A percentile compares a stretch with the other conserved stretches of the same genome.
Evolutionary conservation across 768 basidiomycete genomes (phyloP).

Genomic region (Sutorius australiensis): DNA sequence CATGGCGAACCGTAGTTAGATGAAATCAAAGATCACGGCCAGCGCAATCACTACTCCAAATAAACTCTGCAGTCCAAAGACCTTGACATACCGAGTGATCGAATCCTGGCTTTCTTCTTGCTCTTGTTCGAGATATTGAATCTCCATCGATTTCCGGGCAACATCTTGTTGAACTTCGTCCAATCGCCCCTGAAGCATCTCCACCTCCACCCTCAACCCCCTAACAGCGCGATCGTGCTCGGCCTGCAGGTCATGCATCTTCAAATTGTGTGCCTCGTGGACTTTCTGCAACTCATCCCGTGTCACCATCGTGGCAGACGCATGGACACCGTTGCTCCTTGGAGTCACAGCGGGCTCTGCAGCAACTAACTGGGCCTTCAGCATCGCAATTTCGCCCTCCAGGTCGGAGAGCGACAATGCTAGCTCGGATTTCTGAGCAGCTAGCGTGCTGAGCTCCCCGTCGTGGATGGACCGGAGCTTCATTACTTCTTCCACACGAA

Average conservation of each 20-base stretch:
- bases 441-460: slow-evolving; percentile 53
- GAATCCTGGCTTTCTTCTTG: slow-evolving; percentile 73
- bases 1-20: slow-evolving; percentile 33
- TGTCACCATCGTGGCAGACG: slow-evolving; percentile 46
- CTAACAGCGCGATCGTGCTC: slow-evolving; percentile 59
- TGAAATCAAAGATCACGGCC: slow-evolving; percentile 52
- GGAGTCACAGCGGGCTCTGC: slow-evolving; percentile 45
- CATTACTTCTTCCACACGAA: slow-evolving; percentile 67
- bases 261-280: slow-evolving; percentile 83
- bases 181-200: slow-evolving; percentile 44
- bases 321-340: slow-evolving; percentile 51
- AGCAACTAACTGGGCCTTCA: slow-evolving; percentile 50
- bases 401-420: slow-evolving; percentile 63
- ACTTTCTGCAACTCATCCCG: slow-evolving; percentile 74
- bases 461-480: slow-evolving; percentile 58
- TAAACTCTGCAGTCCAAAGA: slow-evolving; percentile 57
- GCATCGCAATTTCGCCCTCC: slow-evolving; percentile 71
- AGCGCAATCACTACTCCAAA: slow-evolving; percentile 48
- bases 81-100: slow-evolving; percentile 71
- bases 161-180: slow-evolving; percentile 59
- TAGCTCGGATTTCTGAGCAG: slow-evolving; percentile 60
- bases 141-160: slow-evolving; percentile 74
- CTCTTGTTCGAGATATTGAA: slow-evolving; percentile 73
- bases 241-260: slow-evolving; percentile 69
- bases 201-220: slow-evolving; percentile 53